Evolutionary conservation across 2,329 filamentous ascomycete genomes (phyloP).

Genomic region (Acephala macrosclerotiorum): DNA sequence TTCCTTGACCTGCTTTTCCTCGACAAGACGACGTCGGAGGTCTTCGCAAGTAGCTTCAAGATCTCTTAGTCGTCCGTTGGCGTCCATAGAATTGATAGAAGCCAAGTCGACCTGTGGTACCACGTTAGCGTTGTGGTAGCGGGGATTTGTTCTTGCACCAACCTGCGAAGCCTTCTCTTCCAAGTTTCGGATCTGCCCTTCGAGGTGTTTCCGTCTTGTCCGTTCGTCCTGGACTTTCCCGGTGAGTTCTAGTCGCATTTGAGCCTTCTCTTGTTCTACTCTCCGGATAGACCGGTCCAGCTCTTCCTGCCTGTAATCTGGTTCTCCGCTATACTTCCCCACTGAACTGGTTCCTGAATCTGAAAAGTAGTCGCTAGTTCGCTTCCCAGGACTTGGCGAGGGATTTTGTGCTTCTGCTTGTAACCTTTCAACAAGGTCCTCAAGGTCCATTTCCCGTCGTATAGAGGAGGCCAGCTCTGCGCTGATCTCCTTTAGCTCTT

Average conservation of each 20-base stretch:
- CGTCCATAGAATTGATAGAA: constrained; percentile 63
- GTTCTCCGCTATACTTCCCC: constrained; percentile 63
- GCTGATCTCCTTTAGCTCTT: constrained; percentile 92
- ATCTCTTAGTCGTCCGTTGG: constrained; percentile 72
- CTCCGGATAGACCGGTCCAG: constrained; percentile 83
- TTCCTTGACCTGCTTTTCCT: constrained; percentile 87
- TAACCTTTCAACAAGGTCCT: constrained; percentile 89
- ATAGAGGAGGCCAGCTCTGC: constrained; percentile 92
- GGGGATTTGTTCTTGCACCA: constrained; percentile 33
- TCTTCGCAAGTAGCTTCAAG: constrained; percentile 84
- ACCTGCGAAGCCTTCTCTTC: constrained; percentile 78
- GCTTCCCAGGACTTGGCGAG: constrained; percentile 62
- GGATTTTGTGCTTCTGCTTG: constrained; percentile 75
- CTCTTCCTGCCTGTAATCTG: constrained; percentile 70
- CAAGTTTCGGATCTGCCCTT: constrained; percentile 83
- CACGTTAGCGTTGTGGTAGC: constrained; percentile 29
- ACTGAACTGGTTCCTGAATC: constrained; percentile 91
- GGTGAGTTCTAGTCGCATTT: constrained; percentile 83
- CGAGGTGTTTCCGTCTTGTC: constrained; percentile 74
- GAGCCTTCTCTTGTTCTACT: constrained; percentile 90
- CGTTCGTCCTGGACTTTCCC: constrained; percentile 90
- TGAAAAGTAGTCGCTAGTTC: constrained; percentile 97
- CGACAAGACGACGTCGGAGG: constrained; percentile 78
- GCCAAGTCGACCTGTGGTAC: constrained; percentile 48
- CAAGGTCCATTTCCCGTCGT: constrained; percentile 92